A percentile compares a stretch with the other conserved stretches of the same genome.
phyloP scores from a whole-genome alignment of 345 rosid genomes.

The thale cress (Arabidopsis thaliana) region TAIR10.1 NC_003075.7:8429501-8430000 shows the following conservation, averaged over 20 bases:
- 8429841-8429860: too few relatives aligned
- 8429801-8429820: too few relatives aligned
- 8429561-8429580: conserved; percentile 49
- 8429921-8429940: too few relatives aligned
- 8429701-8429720: conserved; percentile 88
- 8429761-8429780: conserved; percentile 19
- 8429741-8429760: conserved; percentile 39
- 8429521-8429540: conserved; percentile 44
- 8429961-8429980: too few relatives aligned
- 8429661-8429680: conserved; percentile 33
- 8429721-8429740: conserved; percentile 40
- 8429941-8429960: too few relatives aligned
- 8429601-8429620: conserved; percentile 26
- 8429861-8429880: too few relatives aligned
- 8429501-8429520: conserved; percentile 55
- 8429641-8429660: neutral
- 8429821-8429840: too few relatives aligned
- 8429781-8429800: neutral
- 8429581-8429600: conserved; percentile 25
- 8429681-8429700: conserved; percentile 44
- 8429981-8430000: too few relatives aligned
- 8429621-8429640: neutral
- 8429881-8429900: too few relatives aligned
- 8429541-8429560: conserved; percentile 35
- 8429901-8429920: too few relatives aligned